Percentiles rank a stretch among this genome's conserved stretches.
Evolutionary conservation across 805 yeast genomes (phyloP).

Genomic region (Monosporozyma aerobia): DNA sequence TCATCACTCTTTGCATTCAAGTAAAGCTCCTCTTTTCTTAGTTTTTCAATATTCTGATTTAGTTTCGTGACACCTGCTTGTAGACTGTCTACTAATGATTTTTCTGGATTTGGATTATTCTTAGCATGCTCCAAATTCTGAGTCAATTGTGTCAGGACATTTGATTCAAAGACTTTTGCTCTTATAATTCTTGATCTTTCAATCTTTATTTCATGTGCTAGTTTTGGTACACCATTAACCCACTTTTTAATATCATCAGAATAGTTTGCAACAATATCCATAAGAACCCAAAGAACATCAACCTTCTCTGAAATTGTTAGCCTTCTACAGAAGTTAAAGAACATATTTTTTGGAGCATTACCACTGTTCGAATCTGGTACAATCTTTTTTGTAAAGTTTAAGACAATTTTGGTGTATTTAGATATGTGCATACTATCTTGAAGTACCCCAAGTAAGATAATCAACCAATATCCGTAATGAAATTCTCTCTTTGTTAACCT

Average conservation of each 20-base stretch:
- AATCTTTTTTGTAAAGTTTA: constrained; percentile 44
- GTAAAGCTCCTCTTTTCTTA: constrained; percentile 5
- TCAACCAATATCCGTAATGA: constrained; percentile 79
- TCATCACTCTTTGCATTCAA: constrained; percentile 17
- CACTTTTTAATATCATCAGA: constrained; percentile 18
- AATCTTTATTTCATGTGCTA: background rate
- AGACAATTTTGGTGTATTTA: constrained; percentile 25
- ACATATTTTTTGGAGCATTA: background rate
- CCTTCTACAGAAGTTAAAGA: constrained; percentile 41
- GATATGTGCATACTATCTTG: constrained; percentile 24
- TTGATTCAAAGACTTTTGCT: background rate
- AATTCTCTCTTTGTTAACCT: constrained; percentile 63
- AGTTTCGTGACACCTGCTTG: background rate
- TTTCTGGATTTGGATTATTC: background rate
- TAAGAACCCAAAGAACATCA: constrained; percentile 48
- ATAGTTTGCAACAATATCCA: constrained; percentile 39
- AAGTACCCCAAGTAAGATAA: constrained; percentile 62
- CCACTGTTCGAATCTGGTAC: constrained; percentile 33
- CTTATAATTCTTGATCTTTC: background rate
- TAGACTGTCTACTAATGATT: background rate
- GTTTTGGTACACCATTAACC: constrained; percentile 12
- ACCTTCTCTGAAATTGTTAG: constrained; percentile 47
- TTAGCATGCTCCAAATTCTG: background rate
- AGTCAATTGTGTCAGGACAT: background rate
- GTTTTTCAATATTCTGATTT: background rate